Percentiles rank a stretch among this genome's conserved stretches.
phyloP scores from a whole-genome alignment of 192 early-diverging fungal species.

The Mortierella antarctica region DNA sequence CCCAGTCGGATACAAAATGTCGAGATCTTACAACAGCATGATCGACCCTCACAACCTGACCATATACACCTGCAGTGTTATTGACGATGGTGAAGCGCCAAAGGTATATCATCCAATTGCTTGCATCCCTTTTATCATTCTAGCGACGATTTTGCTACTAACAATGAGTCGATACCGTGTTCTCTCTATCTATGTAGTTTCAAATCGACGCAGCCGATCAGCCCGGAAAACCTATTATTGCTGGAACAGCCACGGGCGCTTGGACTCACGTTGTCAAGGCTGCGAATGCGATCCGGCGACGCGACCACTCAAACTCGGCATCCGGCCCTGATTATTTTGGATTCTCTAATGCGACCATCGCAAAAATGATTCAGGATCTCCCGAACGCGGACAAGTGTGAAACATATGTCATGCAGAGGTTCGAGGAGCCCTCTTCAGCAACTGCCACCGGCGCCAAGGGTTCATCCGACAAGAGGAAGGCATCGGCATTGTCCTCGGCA shows the following conservation, averaged over 20 bases:
- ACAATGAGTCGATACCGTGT: background rate
- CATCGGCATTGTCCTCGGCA: background rate
- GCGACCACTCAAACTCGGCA: constrained; percentile 83
- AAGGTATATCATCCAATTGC: constrained; percentile 34
- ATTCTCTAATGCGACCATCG: constrained; percentile 86
- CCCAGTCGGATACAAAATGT: constrained; percentile 84
- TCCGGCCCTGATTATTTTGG: constrained; percentile 94
- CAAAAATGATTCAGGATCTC: constrained; percentile 88
- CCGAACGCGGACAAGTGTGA: constrained; percentile 78
- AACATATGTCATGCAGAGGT: constrained; percentile 76
- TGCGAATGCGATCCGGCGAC: constrained; percentile 81
- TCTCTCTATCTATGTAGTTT: constrained; percentile 67
- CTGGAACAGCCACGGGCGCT: constrained; percentile 88
- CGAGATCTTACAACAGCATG: constrained; percentile 68
- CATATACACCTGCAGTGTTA: constrained; percentile 79
- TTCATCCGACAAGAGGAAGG: constrained; percentile 9
- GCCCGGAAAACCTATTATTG: constrained; percentile 74
- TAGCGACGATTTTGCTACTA: background rate
- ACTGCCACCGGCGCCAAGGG: background rate
- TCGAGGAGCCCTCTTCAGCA: constrained; percentile 57
- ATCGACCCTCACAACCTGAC: constrained; percentile 58
- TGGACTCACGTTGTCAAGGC: constrained; percentile 85
- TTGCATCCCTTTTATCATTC: background rate
- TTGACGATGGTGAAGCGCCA: constrained; percentile 83
- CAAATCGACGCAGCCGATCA: constrained; percentile 86